Base-by-base conservation (phyloP, 805 yeast genomes). In the Blastobotrys americana region DNA sequence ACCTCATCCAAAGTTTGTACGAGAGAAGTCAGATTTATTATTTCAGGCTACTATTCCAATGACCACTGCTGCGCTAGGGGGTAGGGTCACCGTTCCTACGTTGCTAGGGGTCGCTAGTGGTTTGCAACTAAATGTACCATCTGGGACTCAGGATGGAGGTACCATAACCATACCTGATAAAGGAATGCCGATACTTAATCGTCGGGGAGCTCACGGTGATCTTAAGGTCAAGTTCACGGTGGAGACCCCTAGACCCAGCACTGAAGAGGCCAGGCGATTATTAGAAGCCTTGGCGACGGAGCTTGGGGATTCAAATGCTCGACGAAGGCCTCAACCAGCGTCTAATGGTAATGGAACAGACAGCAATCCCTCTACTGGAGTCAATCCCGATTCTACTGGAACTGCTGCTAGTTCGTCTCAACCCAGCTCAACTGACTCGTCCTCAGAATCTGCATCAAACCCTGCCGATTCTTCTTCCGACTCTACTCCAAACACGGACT, bases 31-130 rank as follows among this genome's bases (percentile, higher is more conserved):
- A 52, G 82, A 85, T 56, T 72, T 93, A 47, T 62, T 83, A 46
- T 75, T 78, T 57, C 70, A 72, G 21, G 77, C 80, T 39, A 77
- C 78, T 37, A 79, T 93, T 42, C 84, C 93, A 39, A 84, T 87
- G 79, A 93, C 98, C 1, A 93, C 98, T 0, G 98, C 98, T 1
- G 88, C 96, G 0, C 70, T 93, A 37, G 99, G 99, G 49, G 99
- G 99, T 33, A 79, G 77, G 37, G 74, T 93, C 18, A 78, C 82
- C 40, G 77, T 93, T n/a, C 97, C 97, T 27, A 90, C 98, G 0
- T 75, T 93, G 21, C 15, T 20, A 15, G 42, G 41, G 4, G 86
- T 80, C 51, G 97, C 94, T 3, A 75, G 75, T 34, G 73, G 73
- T 28, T 69, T 94, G 42, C 83, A 87, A 62, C 66, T 93, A 45